Evolutionary conservation across 2,329 filamentous ascomycete species (phyloP), one percentile per base, ranked within the genome.

Genomic region (Apiospora malaysiana): DNA sequence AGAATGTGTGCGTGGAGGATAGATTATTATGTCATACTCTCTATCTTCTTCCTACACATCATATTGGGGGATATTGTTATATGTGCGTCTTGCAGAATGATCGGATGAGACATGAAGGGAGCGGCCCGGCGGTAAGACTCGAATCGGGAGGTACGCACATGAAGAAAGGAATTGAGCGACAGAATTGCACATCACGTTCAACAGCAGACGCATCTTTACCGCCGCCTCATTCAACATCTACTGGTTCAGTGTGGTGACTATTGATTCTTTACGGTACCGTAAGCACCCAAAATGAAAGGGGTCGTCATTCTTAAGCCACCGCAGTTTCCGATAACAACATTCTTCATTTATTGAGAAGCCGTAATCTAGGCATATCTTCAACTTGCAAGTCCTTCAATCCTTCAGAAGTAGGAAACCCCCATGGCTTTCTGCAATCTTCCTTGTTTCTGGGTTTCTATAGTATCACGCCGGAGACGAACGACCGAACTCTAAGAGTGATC

Each of bases 401-500:
- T 25, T 51, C 23, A 10, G 14, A 49, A 18, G 51, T 9, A 59
- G 51, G 27, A 59, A 21, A 21, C 27, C 27, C 27, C 51, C 51
- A 27, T 59, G 51, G 51, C 51, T 59, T 59, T 37, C 51, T 18
- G 51, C 51, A 59, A 59, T 37, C 4, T 59, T 21, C 6, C 51
- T 37, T 37, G 3, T 59, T 21, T 2, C 51, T 37, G 10, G 56
- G 37, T 40, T 40, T 40, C 4, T 40, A 21, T 40, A 32, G 32
- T 32, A 12, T 63, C 32, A 40, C 56, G 56, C 56, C 56, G 32
- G 56, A 40, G 21, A 63, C 16, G 4, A 63, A 6, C 56, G 56
- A n/a, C 56, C 56, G 32, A 63, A 63, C 32, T 63, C 56, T n/a
- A 63, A 40, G 9, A 23, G 9, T 63, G 56, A 63, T 63, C 56